A percentile compares a stretch with the other conserved stretches of the same genome.
These are phyloP conservation scores for Leptodontidium sp. DNA, from an alignment of 2,329 filamentous ascomycete species.

Conservation along the genomic window DNA sequence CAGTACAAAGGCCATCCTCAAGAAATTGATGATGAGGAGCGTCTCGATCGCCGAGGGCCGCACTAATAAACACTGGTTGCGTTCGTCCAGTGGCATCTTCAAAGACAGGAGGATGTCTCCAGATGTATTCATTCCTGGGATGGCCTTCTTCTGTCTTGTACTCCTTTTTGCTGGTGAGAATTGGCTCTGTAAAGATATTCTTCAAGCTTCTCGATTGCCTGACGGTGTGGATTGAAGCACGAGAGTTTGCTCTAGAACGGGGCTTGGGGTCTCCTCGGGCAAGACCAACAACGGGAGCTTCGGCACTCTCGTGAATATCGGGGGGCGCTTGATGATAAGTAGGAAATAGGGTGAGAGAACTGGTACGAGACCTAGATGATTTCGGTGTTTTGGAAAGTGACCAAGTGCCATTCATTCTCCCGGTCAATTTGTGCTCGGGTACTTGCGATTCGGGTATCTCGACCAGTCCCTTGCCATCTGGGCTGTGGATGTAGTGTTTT, in stretches of 20 bases:
- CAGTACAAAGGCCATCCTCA: conserved; percentile 23
- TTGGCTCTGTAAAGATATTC: conserved; percentile 28
- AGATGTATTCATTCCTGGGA: conserved; percentile 41
- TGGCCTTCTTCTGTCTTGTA: conserved; percentile 38
- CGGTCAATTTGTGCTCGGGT: conserved; percentile 42
- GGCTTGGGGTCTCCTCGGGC: conserved; percentile 27
- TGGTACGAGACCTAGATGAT: neutral
- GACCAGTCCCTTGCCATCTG: conserved; percentile 52
- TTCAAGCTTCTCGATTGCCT: neutral
- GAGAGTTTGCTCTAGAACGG: conserved; percentile 21
- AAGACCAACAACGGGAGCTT: conserved; percentile 30
- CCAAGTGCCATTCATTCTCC: conserved; percentile 29
- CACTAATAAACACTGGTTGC: conserved; percentile 34
- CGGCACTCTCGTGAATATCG: conserved; percentile 28
- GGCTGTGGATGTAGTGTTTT: conserved; percentile 52
- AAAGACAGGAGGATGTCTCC: conserved; percentile 42
- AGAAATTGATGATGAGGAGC: conserved; percentile 10
- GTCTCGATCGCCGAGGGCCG: conserved; percentile 27
- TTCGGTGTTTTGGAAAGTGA: conserved; percentile 21
- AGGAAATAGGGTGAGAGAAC: conserved; percentile 3
- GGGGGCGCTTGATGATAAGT: neutral
- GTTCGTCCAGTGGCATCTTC: conserved; percentile 33
- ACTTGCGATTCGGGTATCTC: conserved; percentile 56
- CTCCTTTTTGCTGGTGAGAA: conserved; percentile 40
- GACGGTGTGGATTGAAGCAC: conserved; percentile 12